Base-by-base conservation (phyloP, 1,284 basidiomycete species). In the Peniophora sp. region DNA sequence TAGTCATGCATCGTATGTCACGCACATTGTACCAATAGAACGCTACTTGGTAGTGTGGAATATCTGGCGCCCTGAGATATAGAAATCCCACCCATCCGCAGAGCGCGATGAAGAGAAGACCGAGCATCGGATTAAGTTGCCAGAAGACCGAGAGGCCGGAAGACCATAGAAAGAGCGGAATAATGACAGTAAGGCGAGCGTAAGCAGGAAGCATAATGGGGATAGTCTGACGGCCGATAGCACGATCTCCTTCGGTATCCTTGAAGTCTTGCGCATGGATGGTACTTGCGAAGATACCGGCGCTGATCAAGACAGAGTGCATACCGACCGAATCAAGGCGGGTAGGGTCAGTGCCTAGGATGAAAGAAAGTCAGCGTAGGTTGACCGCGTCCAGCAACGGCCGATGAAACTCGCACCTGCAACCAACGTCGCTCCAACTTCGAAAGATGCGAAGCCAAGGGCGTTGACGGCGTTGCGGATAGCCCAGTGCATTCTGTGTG, bases 181-280 rank as follows among this genome's bases (percentile, higher is more conserved):
- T 20, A 22, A 52, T 44, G 18, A 57, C 36, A 20, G 50, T 52
- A 2, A 22, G 47, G 2, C 64, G 53, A 3, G 63, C 61, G 10
- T 53, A 43, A 10, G 50, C 24, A 3, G 70, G 70, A 41, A 62
- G 61, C 3, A 62, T 56, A 46, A 72, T 65, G 14, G 70, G 70
- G 0, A 73, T 50, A 3, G 70, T 72, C 22, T 53, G 60, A 3
- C 70, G 61, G 5, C 67, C 67, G 3, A 64, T 60, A 18, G 60
- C 27, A 2, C 55, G 51, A 47, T 73, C 70, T 11, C 70, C 70
- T 1, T 67, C 62, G 34, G 61, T 58, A 50, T 72, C 70, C 48
- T 66, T 63, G 57, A 73, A 73, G 53, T 72, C 70, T 43, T 73
- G 71, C 20, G 68, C 62, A 22, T 73, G 70, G 14, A 69, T 61